A percentile compares a stretch with the other conserved stretches of the same genome.
Conservation (phyloP, 768 basidiomycete species). For the Suillus cothurnatus region DNA sequence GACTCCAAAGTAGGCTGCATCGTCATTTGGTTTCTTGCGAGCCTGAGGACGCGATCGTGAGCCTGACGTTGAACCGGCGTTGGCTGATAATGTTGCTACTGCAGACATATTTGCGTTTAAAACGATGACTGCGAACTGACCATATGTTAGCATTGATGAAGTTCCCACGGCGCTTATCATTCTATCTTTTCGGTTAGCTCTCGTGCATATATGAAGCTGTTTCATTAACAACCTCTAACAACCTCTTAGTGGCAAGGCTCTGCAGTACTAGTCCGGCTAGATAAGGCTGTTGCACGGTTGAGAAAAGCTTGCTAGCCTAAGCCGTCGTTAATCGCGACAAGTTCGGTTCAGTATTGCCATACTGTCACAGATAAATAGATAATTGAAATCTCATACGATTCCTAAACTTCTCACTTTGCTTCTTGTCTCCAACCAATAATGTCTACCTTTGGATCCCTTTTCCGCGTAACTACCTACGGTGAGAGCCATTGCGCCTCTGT, state of each 20-base stretch:
- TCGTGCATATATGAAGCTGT: not conserved
- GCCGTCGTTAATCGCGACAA: slow-evolving; percentile 15
- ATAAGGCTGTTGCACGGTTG: not conserved
- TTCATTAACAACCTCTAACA: slow-evolving; percentile 8
- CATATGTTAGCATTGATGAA: not conserved
- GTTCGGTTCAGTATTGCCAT: slow-evolving; percentile 27
- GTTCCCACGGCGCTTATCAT: slow-evolving; percentile 10
- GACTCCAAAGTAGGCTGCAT: slow-evolving; percentile 71
- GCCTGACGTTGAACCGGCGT: slow-evolving; percentile 36
- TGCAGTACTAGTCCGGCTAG: not conserved
- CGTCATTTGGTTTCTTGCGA: slow-evolving; percentile 64
- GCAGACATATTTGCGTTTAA: slow-evolving; percentile 3
- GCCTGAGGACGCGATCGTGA: slow-evolving; percentile 67
- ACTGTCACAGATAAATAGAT: slow-evolving; percentile 12
- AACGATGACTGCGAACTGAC: not conserved
- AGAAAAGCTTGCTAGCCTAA: slow-evolving; percentile 4
- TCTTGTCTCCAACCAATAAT: slow-evolving; percentile 43
- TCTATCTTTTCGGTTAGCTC: not conserved
- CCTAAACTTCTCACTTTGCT: slow-evolving; percentile 8
- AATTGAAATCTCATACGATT: slow-evolving; percentile 7
- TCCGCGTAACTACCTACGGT: slow-evolving; percentile 96
- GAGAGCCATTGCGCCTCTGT: slow-evolving; percentile 98
- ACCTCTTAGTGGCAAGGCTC: slow-evolving; percentile 9
- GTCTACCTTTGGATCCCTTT: slow-evolving; percentile 92
- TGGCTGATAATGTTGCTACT: slow-evolving; percentile 19